Evolutionary conservation across 1,284 basidiomycete species (phyloP).

Genomic region (Bondarzewia mesenterica): DNA sequence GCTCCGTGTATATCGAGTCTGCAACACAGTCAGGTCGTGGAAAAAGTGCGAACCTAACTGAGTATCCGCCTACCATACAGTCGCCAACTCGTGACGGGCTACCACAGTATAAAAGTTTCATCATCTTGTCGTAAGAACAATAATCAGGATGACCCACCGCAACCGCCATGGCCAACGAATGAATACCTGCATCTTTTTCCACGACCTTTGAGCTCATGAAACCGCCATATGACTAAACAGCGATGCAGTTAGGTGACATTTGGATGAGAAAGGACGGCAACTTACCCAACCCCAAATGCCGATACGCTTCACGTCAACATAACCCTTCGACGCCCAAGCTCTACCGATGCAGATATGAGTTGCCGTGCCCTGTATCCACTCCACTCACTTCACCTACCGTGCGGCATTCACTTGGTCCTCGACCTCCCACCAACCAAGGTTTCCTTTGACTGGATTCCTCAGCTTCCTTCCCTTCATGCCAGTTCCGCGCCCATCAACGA

Average conservation of each 20-base stretch:
- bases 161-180: conserved; percentile 83
- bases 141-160: conserved; percentile 48
- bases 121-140: conserved; percentile 1
- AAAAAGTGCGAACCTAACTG: neutral
- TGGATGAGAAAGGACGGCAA: conserved; percentile 7
- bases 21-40: neutral
- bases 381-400: conserved; percentile 36
- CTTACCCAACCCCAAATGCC: conserved; percentile 95
- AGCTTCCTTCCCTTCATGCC: conserved; percentile 81
- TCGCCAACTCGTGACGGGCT: conserved; percentile 83
- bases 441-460: conserved; percentile 77
- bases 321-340: conserved; percentile 68
- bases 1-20: conserved; percentile 91
- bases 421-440: conserved; percentile 84
- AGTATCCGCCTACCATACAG: conserved; percentile 60
- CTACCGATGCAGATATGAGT: conserved; percentile 24
- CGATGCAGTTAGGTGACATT: conserved; percentile 6
- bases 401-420: conserved; percentile 85
- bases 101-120: neutral
- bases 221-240: conserved; percentile 90
- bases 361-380: neutral
- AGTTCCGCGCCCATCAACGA: conserved; percentile 91
- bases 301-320: conserved; percentile 75
- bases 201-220: conserved; percentile 89
- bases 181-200: conserved; percentile 81